Base-by-base conservation (phyloP, 2,329 filamentous ascomycete genomes). In the Blastomyces silverae region DNA sequence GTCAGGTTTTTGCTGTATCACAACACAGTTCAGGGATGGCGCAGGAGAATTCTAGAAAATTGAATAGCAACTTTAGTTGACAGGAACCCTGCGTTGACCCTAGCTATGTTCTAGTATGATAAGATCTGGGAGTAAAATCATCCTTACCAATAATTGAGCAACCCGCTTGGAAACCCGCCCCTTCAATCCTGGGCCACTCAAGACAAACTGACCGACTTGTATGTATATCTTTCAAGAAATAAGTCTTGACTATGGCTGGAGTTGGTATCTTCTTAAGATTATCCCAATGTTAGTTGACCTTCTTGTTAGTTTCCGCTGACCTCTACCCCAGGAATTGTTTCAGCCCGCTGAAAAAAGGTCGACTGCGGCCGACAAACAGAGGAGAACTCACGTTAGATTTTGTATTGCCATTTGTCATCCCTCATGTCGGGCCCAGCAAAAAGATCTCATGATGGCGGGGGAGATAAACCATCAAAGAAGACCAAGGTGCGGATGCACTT, bases 381-480 rank as follows among this genome's bases (percentile, higher is more conserved):
- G 22, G 56, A 44, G 13, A 22, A 22, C n/a, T 17, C 2, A n/a
- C 37, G 2, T 28, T 42, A 0, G 20, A 25, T 22, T 25, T 58
- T 58, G 31, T 20, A 1, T 42, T 22, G 31, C 20, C 11, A 25
- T 39, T 44, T 58, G 44, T 15, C 42, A 59, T 42, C 17, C 34
- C 15, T 44, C 22, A 59, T 61, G 59, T 34, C 59, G 8, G 28
- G 15, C 17, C 25, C 42, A 11, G 42, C 44, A 50, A 61, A 61
- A 50, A 28, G 59, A 50, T 28, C 7, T 39, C 59, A 50, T 37
- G 44, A 39, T 52, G 59, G 44, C 15, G 44, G 59, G 44, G 59
- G 25, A 52, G 59, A 37, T 37, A 48, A 50, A 4, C 44, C 28
- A 34, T 48, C 44, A 37, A 61, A 61, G 17, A 48, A 37, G n/a